These are phyloP conservation scores for Hypoxylon sp. DNA, from an alignment of 2,329 filamentous ascomycete genomes.

Conservation along the genomic window DNA sequence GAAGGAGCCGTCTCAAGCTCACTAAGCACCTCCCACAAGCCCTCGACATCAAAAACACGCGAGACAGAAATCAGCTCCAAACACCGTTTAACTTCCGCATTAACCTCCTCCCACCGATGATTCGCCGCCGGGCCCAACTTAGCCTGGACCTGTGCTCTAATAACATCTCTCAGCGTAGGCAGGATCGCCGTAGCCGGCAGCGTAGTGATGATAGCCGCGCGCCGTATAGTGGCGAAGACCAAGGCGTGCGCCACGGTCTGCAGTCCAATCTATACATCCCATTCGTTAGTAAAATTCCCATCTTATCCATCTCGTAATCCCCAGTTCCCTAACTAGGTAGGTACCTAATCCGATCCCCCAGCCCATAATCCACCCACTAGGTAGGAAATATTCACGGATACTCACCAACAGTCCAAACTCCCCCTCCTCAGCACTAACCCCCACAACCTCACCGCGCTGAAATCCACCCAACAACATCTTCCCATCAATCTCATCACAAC, in stretches of 20 bases:
- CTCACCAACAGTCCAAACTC: slow-evolving; percentile 64
- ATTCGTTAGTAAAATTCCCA: background rate
- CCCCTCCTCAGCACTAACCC: slow-evolving; percentile 68
- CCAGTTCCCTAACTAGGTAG: background rate
- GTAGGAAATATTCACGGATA: slow-evolving; percentile 28
- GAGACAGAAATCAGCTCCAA: slow-evolving; percentile 68
- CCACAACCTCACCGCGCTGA: slow-evolving; percentile 66
- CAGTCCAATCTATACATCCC: slow-evolving; percentile 58
- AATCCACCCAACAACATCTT: slow-evolving; percentile 63
- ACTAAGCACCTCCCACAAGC: slow-evolving; percentile 69
- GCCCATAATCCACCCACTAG: background rate
- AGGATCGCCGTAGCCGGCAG: slow-evolving; percentile 60
- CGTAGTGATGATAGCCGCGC: slow-evolving; percentile 65
- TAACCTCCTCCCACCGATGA: slow-evolving; percentile 31
- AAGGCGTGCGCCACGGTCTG: slow-evolving; percentile 63
- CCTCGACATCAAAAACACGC: slow-evolving; percentile 71
- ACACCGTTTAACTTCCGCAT: slow-evolving; percentile 53
- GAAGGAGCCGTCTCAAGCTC: slow-evolving; percentile 60
- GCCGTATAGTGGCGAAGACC: slow-evolving; percentile 41
- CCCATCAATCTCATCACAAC: slow-evolving; percentile 65
- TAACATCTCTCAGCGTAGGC: slow-evolving; percentile 58
- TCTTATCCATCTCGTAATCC: background rate
- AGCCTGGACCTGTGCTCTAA: slow-evolving; percentile 56
- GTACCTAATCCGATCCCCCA: no score
- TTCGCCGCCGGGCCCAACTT: slow-evolving; percentile 38